These are phyloP conservation scores for Lachnellula cervina DNA, from an alignment of 2,329 filamentous ascomycete genomes.

Conservation along the genomic window DNA sequence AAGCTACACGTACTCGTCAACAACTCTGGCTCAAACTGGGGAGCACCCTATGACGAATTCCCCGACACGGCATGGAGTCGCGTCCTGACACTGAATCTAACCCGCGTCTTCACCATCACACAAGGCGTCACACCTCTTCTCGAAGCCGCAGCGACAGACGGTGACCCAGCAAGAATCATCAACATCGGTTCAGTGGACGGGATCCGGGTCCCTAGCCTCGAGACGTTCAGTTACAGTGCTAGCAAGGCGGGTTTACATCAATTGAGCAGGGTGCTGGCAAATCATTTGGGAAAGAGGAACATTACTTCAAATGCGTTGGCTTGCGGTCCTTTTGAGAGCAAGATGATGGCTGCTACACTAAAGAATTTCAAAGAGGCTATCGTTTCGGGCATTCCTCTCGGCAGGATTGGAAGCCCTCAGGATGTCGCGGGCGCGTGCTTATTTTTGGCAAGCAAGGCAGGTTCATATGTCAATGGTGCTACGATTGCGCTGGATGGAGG, in stretches of 20 bases:
- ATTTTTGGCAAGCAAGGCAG: conserved; percentile 63
- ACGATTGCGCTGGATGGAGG: conserved; percentile 60
- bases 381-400: conserved; percentile 56
- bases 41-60: conserved; percentile 53
- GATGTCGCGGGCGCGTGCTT: conserved; percentile 70
- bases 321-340: conserved; percentile 66
- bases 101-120: conserved; percentile 61
- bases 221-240: conserved; percentile 57
- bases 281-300: conserved; percentile 53
- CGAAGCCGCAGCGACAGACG: conserved; percentile 41
- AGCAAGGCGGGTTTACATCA: conserved; percentile 62
- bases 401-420: conserved; percentile 60
- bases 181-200: conserved; percentile 63
- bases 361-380: conserved; percentile 52
- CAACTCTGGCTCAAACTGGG: conserved; percentile 63
- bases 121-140: conserved; percentile 59
- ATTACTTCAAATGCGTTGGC: conserved; percentile 66
- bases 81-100: conserved; percentile 55
- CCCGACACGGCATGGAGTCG: conserved; percentile 55
- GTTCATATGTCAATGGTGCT: conserved; percentile 61
- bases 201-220: conserved; percentile 52
- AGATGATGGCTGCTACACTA: conserved; percentile 70
- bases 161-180: conserved; percentile 53
- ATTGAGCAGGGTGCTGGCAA: conserved; percentile 58
- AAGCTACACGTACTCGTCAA: conserved; percentile 60